These are phyloP conservation scores for Psilocybe cubensis DNA, from an alignment of 768 basidiomycete genomes.

Conservation along the genomic window DNA sequence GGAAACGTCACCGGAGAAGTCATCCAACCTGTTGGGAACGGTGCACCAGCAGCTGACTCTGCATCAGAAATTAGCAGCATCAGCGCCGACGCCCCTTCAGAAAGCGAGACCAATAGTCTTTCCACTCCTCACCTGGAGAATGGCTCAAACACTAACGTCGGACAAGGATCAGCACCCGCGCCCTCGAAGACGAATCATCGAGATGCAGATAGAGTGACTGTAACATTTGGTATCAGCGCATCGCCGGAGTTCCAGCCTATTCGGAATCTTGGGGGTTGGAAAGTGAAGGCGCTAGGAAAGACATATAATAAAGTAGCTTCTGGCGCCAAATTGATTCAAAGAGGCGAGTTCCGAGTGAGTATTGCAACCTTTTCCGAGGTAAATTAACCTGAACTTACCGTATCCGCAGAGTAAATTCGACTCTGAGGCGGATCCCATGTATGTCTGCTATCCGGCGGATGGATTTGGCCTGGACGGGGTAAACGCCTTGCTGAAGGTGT, in stretches of 20 bases:
- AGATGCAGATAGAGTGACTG: conserved; percentile 30
- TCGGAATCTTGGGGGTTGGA: conserved; percentile 51
- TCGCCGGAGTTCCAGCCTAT: conserved; percentile 40
- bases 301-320: conserved; percentile 44
- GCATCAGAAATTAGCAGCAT: conserved; percentile 4
- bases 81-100: background rate
- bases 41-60: background rate
- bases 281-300: conserved; percentile 44
- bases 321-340: conserved; percentile 40
- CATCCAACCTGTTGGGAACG: conserved; percentile 4
- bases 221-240: conserved; percentile 55
- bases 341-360: conserved; percentile 50
- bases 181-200: conserved; percentile 12
- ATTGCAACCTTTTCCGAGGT: background rate
- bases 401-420: conserved; percentile 48
- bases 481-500: conserved; percentile 42
- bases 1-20: conserved; percentile 7
- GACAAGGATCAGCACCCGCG: background rate
- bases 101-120: background rate
- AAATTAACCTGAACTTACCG: background rate
- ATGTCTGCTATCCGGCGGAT: conserved; percentile 53
- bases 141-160: background rate
- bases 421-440: conserved; percentile 44
- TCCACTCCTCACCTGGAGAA: background rate
- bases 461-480: conserved; percentile 51